phyloP scores from a whole-genome alignment of 345 rosid species.

The Aquilaria yunnanensis region DNA sequence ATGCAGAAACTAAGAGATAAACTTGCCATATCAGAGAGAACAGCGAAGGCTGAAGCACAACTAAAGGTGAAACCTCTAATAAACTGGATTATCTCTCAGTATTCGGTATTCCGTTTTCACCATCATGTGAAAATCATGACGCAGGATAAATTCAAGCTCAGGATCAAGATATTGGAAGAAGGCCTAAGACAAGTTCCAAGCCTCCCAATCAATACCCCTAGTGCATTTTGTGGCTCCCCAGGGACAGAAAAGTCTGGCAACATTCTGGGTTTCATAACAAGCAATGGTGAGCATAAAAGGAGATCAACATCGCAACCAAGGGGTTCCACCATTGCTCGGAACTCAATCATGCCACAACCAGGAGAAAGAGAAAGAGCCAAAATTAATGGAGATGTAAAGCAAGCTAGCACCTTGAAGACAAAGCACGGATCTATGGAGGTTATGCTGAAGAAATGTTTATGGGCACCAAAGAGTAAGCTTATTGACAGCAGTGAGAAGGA shows the following conservation, averaged over 20 bases:
- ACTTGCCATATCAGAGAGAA: conserved; percentile 67
- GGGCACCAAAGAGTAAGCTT: conserved; percentile 53
- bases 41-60: conserved; percentile 88
- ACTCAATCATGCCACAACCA: conserved; percentile 38
- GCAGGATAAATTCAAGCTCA: conserved; percentile 77
- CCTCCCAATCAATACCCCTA: conserved; percentile 15
- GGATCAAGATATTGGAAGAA: conserved; percentile 77
- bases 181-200: conserved; percentile 41
- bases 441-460: conserved; percentile 30
- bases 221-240: conserved; percentile 24
- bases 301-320: conserved; percentile 68
- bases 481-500: conserved; percentile 57
- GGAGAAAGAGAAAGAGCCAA: conserved; percentile 16
- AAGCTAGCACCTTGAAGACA: conserved; percentile 24
- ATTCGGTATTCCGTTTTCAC: not conserved
- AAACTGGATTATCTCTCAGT: not conserved
- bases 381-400: conserved; percentile 11
- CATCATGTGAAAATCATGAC: conserved; percentile 5
- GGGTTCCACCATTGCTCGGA: conserved; percentile 35
- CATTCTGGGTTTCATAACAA: conserved; percentile 63
- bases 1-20: conserved; percentile 81
- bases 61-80: conserved; percentile 48
- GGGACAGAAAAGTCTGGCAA: conserved; percentile 49
- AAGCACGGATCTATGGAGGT: conserved; percentile 26
- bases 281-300: conserved; percentile 53